Evolutionary conservation across 1,284 basidiomycete genomes (phyloP).

Genomic region (Lentinula novae-zelandiae): DNA sequence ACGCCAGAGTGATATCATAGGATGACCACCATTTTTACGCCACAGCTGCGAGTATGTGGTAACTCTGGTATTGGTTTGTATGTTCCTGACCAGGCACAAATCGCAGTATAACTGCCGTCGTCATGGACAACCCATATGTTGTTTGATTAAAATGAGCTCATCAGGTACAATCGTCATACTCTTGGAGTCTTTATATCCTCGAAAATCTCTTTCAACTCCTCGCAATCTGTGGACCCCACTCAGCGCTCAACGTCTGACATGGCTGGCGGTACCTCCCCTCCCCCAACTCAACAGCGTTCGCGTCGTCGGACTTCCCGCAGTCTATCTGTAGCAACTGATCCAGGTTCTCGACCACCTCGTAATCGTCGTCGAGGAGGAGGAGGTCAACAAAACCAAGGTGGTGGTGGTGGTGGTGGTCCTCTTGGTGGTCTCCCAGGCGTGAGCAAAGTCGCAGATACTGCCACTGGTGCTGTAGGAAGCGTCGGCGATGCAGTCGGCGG

Average conservation of each 20-base stretch:
- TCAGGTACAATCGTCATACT: not conserved
- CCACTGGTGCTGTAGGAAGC: conserved; percentile 16
- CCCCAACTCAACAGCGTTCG: conserved; percentile 1
- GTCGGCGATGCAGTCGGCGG: conserved; percentile 15
- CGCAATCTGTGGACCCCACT: too few relatives aligned
- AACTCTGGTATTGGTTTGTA: not conserved
- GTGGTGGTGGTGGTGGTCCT: not conserved
- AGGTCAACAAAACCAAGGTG: not conserved
- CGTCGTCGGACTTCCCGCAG: conserved; percentile 1
- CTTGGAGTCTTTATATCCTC: not conserved
- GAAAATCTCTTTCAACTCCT: not conserved
- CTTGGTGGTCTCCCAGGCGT: conserved; percentile 18
- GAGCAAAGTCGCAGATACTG: conserved; percentile 17
- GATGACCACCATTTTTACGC: not conserved
- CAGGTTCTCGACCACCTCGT: conserved; percentile 2
- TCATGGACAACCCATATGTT: not conserved
- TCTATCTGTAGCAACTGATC: conserved; percentile 2
- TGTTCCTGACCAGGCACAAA: not conserved
- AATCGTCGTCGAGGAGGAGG: conserved; percentile 15
- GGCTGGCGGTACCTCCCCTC: conserved; percentile 4
- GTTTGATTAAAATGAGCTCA: conserved; percentile 3
- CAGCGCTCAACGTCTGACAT: not conserved
- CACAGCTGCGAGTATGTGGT: not conserved
- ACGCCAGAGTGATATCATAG: conserved; percentile 5
- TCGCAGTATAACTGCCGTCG: not conserved